Base-by-base conservation (phyloP, 306 rosid genomes). In the Lathyrus aphaca region DNA sequence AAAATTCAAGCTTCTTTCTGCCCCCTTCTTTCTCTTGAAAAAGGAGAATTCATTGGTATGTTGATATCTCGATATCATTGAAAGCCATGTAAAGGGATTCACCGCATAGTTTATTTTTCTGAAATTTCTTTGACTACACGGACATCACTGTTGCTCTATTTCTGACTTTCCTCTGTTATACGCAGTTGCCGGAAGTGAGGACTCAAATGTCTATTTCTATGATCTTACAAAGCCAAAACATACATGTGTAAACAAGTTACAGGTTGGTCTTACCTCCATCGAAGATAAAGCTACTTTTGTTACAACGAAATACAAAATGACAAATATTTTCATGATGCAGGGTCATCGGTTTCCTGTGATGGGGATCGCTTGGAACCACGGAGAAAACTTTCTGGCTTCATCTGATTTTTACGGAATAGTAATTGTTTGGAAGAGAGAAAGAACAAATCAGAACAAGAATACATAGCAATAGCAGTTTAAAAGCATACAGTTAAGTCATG, bases 181-280 rank as follows among this genome's bases (percentile, higher is more conserved):
- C 59, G 80, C 54, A 94, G 99, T 94, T 75, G 75, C 97, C 58
- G 99, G 99, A 80, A 94, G 96, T 79, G 99, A 94, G 81, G 99
- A 94, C 84, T 88, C 97, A 77, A 94, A 89, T 79, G 99, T 94
- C 45, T 94, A 94, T 81, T 94, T 94, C 88, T 94, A 94, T 51
- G 97, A 94, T 82, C 81, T 91, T 58, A 94, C 99, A 11, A 86
- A 94, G 71, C 97, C 99, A 5, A 89, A 69, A 80, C 88, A 89
- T 77, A 89, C 99, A 10, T 94, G 99, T 71, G 99, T 91, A 64
- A 94, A 94, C 96, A 88, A 94, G 89, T 84, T 91, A 68, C 99
- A 94, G 99, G 97, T 88, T 32, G 38, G 49, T 83, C 67, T 78
- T 64, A 5, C 68, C 51, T 71, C 48, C 54, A 35, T 50, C 29